Evolutionary conservation across 345 rosid genomes (phyloP).

Genomic region (Linum usitatissimum): DNA sequence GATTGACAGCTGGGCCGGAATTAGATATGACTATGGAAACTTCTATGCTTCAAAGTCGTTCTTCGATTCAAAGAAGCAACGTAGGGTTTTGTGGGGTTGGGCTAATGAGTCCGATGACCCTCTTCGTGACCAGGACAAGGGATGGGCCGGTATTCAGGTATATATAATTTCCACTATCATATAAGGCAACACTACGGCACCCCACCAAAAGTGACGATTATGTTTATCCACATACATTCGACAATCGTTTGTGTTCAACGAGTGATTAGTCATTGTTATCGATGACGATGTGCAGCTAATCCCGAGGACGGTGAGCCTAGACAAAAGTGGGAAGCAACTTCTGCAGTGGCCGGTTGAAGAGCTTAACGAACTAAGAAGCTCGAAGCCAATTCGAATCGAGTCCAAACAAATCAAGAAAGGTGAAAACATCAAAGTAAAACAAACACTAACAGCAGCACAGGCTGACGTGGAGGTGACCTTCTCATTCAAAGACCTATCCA

Average conservation of each 20-base stretch:
- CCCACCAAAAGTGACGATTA: no score
- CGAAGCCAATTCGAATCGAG: conserved; percentile 30
- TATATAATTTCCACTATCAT: background rate
- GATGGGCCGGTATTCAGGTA: conserved; percentile 5
- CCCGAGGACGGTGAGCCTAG: conserved; percentile 53
- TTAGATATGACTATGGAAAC: conserved; percentile 1
- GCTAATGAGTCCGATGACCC: background rate
- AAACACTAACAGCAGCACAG: background rate
- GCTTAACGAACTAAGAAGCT: conserved; percentile 25
- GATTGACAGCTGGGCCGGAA: conserved; percentile 1
- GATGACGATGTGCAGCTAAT: conserved; percentile 30
- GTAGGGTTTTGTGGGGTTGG: conserved; percentile 2
- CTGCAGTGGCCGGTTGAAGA: conserved; percentile 67
- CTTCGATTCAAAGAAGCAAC: background rate
- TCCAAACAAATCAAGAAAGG: conserved; percentile 23
- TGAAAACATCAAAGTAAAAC: conserved; percentile 35
- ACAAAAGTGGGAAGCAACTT: conserved; percentile 40
- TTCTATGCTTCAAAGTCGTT: conserved; percentile 3
- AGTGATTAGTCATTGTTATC: no score
- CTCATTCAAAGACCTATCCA: background rate
- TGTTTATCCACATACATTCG: no score
- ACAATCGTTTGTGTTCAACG: no score
- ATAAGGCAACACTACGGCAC: no score
- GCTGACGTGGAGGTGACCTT: conserved; percentile 8
- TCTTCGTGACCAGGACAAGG: background rate